These are phyloP conservation scores for Schizothecium vesticola DNA, from an alignment of 495 filamentous ascomycete species.

Conservation along the genomic window DNA sequence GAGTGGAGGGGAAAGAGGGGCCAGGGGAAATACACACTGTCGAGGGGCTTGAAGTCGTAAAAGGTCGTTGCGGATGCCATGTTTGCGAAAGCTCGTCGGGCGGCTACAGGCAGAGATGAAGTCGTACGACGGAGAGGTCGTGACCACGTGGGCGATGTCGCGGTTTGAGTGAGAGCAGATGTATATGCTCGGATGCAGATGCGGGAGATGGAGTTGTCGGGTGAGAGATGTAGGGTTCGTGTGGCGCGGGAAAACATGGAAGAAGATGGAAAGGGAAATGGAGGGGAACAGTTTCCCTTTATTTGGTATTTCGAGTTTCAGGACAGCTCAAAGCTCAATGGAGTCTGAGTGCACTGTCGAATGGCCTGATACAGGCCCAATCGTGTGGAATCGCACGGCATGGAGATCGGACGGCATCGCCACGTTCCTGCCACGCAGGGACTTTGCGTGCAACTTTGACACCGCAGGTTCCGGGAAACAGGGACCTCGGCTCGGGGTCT, in stretches of 20 bases:
- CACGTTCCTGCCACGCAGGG: neutral
- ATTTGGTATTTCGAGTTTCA: neutral
- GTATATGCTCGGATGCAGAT: neutral
- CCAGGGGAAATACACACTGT: constrained; percentile 53
- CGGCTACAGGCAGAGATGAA: neutral
- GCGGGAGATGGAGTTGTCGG: neutral
- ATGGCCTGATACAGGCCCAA: neutral
- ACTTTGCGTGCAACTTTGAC: neutral
- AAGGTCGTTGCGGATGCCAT: constrained; percentile 89
- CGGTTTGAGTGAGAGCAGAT: neutral
- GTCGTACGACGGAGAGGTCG: neutral
- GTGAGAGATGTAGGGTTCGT: neutral
- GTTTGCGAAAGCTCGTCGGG: constrained; percentile 31
- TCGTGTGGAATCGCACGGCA: neutral
- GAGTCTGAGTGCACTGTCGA: neutral
- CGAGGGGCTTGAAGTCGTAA: constrained; percentile 83
- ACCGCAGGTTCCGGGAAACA: neutral
- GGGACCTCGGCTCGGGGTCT: neutral
- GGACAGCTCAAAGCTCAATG: neutral
- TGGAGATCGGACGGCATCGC: neutral
- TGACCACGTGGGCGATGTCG: neutral
- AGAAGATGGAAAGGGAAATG: neutral
- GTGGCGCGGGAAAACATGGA: neutral
- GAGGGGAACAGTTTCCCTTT: neutral
- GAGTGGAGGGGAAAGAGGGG: neutral